Base-by-base conservation (phyloP, 1,139 yeast species). In the Kodamaea anthophila region DNA sequence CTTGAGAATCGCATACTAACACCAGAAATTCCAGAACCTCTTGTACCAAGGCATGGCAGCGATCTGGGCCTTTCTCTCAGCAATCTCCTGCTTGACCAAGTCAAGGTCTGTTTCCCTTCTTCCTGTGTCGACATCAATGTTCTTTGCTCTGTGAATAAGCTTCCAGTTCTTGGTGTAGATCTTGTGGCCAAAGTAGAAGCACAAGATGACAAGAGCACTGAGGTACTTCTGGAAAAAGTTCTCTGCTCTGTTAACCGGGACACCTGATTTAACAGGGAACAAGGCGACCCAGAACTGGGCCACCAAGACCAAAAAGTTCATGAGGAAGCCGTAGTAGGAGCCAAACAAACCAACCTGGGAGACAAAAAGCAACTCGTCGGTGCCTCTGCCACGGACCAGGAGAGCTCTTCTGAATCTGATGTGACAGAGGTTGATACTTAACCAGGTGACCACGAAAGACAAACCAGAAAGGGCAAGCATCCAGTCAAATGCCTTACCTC, bases 21-120 rank as follows among this genome's bases (percentile, higher is more conserved):
- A 74, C 74, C 75, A 70, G 55, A 69, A 67, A 33, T 53, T 47
- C 42, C 48, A 58, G 9, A 49, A 30, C 41, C 68, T 61, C 37
- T 39, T 39, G 43, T 46, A 53, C 44, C 60, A 37, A 19, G 65
- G 53, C 36, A 58, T 44, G 44, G 49, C 46, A 16, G 47, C 51
- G 39, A 57, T 43, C 28, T 47, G 40, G 20, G 57, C 72, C 38
- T 51, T 55, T 41, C 72, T 74, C 46, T 67, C 75, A 22, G 56
- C 61, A 29, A 68, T 60, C 47, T 74, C 81, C 39, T 63, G 74
- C 40, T 52, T 60, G 33, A 74, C 46, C 37, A 60, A 54, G 30
- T 72, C 80, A 38, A 67, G 53, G 44, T 76, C 81, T 41, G 69
- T 57, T 32, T 71, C 69, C 41, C 77, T 65, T 51, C 78, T 64